These are phyloP conservation scores for Cutaneotrichosporon spelunceum DNA, from an alignment of 1,284 basidiomycete species.

Conservation along the genomic window DNA sequence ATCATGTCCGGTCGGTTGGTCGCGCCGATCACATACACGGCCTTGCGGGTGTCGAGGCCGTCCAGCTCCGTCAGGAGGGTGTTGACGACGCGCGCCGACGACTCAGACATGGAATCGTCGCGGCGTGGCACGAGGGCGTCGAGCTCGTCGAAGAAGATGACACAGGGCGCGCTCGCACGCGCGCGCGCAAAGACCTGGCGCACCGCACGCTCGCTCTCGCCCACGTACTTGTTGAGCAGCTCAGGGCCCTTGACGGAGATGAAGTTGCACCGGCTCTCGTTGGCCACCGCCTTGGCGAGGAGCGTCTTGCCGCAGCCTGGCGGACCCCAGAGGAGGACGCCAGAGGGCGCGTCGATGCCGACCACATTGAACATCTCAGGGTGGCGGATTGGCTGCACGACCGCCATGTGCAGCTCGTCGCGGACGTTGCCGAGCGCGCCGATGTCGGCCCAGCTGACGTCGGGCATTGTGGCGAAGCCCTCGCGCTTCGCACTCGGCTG, in stretches of 20 bases:
- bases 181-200: slow-evolving; percentile 97
- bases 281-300: slow-evolving; percentile 93
- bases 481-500: slow-evolving; percentile 96
- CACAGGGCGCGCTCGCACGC: slow-evolving; percentile 90
- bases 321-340: slow-evolving; percentile 96
- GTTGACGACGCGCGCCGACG: slow-evolving; percentile 94
- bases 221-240: slow-evolving; percentile 92
- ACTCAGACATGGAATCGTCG: slow-evolving; percentile 92
- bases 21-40: slow-evolving; percentile 92
- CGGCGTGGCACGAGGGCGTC: slow-evolving; percentile 92
- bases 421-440: slow-evolving; percentile 83
- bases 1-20: slow-evolving; percentile 99
- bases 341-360: slow-evolving; percentile 81
- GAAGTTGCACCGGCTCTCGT: slow-evolving; percentile 90
- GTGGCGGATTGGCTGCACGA: slow-evolving; percentile 87
- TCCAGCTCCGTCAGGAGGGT: slow-evolving; percentile 95
- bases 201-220: slow-evolving; percentile 93
- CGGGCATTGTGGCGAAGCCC: slow-evolving; percentile 94
- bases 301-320: slow-evolving; percentile 97
- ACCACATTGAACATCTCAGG: slow-evolving; percentile 84
- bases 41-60: slow-evolving; percentile 82
- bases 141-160: slow-evolving; percentile 99
- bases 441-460: slow-evolving; percentile 91
- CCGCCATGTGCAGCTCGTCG: slow-evolving; percentile 93
- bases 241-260: slow-evolving; percentile 98